Conservation (phyloP, 805 yeast species). For the Candida cerambycidarum region DNA sequence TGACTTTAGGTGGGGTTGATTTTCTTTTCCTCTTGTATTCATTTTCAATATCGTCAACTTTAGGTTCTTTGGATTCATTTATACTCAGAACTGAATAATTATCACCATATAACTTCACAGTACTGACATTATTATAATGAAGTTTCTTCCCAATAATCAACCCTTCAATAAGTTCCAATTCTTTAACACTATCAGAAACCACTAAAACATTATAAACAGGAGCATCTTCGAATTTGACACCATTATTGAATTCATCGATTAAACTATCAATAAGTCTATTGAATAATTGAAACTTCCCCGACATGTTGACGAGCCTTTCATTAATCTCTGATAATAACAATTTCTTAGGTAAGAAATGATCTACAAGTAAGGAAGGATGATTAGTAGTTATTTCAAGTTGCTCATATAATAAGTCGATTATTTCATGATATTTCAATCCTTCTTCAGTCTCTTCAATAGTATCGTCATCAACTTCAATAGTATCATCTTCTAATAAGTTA, state of each 20-base stretch:
- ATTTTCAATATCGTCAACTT: slow-evolving; percentile 7
- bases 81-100: slow-evolving; percentile 9
- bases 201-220: slow-evolving; percentile 32
- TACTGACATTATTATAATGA: slow-evolving; percentile 65
- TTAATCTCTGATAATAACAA: slow-evolving; percentile 65
- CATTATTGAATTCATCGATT: slow-evolving; percentile 15
- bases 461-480: neutral
- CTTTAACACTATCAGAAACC: slow-evolving; percentile 63
- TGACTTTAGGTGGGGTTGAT: neutral
- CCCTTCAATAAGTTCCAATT: slow-evolving; percentile 77
- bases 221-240: slow-evolving; percentile 18
- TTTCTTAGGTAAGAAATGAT: slow-evolving; percentile 74
- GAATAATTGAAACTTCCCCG: slow-evolving; percentile 60
- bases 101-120: slow-evolving; percentile 55
- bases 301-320: slow-evolving; percentile 49
- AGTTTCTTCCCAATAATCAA: slow-evolving; percentile 69
- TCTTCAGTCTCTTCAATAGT: neutral
- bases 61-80: neutral
- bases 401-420: slow-evolving; percentile 43
- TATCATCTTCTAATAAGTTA: slow-evolving; percentile 26
- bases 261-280: slow-evolving; percentile 47
- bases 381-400: slow-evolving; percentile 52
- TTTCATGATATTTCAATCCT: slow-evolving; percentile 21
- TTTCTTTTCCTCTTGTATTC: slow-evolving; percentile 12
- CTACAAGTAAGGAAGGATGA: slow-evolving; percentile 72